A percentile compares a stretch with the other conserved stretches of the same genome.
Evolutionary conservation across 768 basidiomycete genomes (phyloP).

Genomic region (Hericium alpestre): DNA sequence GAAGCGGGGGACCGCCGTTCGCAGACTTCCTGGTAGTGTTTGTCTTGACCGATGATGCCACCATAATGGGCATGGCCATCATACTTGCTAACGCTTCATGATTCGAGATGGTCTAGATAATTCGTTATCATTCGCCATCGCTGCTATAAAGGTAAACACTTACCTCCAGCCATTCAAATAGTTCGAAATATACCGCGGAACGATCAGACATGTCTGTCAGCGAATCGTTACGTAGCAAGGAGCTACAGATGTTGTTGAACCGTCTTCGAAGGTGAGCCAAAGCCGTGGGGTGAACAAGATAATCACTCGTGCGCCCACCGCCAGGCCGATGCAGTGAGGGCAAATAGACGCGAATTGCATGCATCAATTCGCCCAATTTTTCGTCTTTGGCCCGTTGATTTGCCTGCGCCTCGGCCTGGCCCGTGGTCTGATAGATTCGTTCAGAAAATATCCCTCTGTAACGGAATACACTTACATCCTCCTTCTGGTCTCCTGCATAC

Average conservation of each 20-base stretch:
- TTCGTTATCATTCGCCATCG: neutral
- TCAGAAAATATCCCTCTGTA: neutral
- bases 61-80: constrained; percentile 97
- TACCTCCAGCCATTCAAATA: constrained; percentile 91
- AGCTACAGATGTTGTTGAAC: constrained; percentile 81
- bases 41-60: constrained; percentile 56
- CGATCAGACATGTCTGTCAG: constrained; percentile 92
- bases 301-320: constrained; percentile 79
- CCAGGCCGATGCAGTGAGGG: constrained; percentile 69
- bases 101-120: constrained; percentile 71
- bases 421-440: constrained; percentile 45
- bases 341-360: constrained; percentile 68
- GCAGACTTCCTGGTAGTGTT: constrained; percentile 45
- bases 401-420: constrained; percentile 67
- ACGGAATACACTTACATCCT: constrained; percentile 57
- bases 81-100: constrained; percentile 90
- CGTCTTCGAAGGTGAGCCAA: constrained; percentile 84
- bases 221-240: constrained; percentile 84
- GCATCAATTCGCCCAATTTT: constrained; percentile 58
- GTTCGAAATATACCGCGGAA: constrained; percentile 71
- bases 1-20: constrained; percentile 38
- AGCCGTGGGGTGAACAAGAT: constrained; percentile 84
- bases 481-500: constrained; percentile 73
- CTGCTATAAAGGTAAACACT: constrained; percentile 2
- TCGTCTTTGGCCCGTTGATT: constrained; percentile 68